These are phyloP conservation scores for Epichloe uncinata DNA, from an alignment of 2,329 filamentous ascomycete genomes.

Conservation along the genomic window DNA sequence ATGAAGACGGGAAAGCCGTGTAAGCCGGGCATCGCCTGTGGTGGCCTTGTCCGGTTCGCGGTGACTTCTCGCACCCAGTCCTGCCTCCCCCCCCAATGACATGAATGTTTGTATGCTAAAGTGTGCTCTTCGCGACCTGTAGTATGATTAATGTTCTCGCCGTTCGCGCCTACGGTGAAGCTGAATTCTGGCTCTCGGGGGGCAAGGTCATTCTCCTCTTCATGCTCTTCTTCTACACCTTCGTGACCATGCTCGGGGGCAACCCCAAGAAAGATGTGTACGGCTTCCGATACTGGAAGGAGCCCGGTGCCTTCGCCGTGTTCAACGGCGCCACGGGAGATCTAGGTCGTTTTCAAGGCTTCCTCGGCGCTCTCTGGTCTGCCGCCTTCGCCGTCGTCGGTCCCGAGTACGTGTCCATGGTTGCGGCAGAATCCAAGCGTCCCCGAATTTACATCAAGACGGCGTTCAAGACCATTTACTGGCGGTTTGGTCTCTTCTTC, in stretches of 20 bases:
- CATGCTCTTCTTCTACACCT: conserved; percentile 60
- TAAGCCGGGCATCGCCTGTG: neutral
- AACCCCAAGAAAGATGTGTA: conserved; percentile 57
- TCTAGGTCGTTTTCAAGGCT: conserved; percentile 57
- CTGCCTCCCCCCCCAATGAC: neutral
- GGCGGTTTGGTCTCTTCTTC: conserved; percentile 58
- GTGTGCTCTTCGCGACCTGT: conserved; percentile 9
- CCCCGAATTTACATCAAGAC: conserved; percentile 50
- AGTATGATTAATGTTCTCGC: conserved; percentile 50
- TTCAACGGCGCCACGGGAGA: conserved; percentile 40
- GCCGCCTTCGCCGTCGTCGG: conserved; percentile 52
- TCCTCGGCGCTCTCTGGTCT: conserved; percentile 52
- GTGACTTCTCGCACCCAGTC: neutral
- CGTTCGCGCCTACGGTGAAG: conserved; percentile 54
- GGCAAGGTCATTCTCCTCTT: conserved; percentile 55
- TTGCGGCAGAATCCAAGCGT: conserved; percentile 55
- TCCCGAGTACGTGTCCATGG: conserved; percentile 55
- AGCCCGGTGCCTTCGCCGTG: conserved; percentile 30
- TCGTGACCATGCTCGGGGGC: conserved; percentile 70
- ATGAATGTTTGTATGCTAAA: conserved; percentile 17
- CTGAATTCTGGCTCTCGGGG: conserved; percentile 54
- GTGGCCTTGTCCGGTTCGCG: neutral
- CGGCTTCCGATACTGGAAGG: conserved; percentile 56
- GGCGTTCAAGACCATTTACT: conserved; percentile 62
- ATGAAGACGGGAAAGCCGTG: neutral